Evolutionary conservation across 2,329 filamentous ascomycete species (phyloP).

Genomic region (Exophiala oligosperma): DNA sequence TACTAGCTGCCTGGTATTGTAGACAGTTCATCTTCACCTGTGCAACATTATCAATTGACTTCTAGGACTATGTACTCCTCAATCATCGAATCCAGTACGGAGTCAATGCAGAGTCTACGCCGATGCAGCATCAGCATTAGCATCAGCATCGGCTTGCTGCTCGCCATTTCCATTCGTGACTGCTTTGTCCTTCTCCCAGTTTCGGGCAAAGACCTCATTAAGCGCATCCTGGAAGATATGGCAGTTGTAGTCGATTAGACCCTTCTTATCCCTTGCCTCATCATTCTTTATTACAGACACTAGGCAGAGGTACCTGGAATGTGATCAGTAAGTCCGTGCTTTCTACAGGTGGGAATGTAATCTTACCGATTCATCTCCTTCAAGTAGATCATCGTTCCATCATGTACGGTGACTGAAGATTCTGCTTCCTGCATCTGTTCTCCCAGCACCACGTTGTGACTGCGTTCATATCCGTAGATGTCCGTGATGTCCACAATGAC

Average conservation of each 20-base stretch:
- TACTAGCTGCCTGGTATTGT: too few species aligned
- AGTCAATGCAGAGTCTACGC: neutral
- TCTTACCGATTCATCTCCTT: conserved; percentile 67
- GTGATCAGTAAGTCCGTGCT: conserved; percentile 16
- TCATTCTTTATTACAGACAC: conserved; percentile 66
- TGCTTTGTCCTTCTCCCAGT: conserved; percentile 43
- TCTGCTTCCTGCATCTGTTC: conserved; percentile 57
- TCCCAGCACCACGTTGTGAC: conserved; percentile 37
- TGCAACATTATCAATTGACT: too few species aligned
- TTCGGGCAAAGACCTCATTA: conserved; percentile 59
- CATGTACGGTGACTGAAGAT: conserved; percentile 62
- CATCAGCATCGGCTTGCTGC: conserved; percentile 15
- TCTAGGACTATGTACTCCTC: too few species aligned
- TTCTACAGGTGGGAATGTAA: neutral
- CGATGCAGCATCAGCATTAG: neutral
- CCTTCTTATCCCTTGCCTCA: conserved; percentile 64
- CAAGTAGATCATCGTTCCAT: conserved; percentile 63
- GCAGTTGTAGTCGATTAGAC: conserved; percentile 67
- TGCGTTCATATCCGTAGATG: conserved; percentile 70
- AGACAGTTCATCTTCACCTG: too few species aligned
- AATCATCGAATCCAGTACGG: too few species aligned
- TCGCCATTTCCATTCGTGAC: conserved; percentile 30
- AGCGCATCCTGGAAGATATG: conserved; percentile 63
- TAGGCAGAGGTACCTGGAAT: conserved; percentile 59
- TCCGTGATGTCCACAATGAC: conserved; percentile 97